Percentiles rank a stretch among this genome's conserved stretches.
phyloP scores from a whole-genome alignment of 495 filamentous ascomycete genomes.

The Filosporella fistucella region DNA sequence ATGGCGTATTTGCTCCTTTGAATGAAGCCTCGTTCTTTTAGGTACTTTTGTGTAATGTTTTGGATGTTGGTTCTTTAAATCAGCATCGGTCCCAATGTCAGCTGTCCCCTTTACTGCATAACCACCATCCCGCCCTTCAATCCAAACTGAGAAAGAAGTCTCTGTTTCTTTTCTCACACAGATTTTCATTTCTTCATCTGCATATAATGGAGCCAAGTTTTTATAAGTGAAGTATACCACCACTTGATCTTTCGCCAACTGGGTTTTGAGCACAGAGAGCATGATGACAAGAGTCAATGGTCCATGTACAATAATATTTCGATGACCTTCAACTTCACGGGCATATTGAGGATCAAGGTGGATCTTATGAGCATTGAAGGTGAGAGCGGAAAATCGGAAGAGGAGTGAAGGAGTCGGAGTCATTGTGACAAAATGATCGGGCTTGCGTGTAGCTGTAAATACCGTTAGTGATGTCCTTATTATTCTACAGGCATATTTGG shows the following conservation, averaged over 20 bases:
- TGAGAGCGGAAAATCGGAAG: constrained; percentile 81
- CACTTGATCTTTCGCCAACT: constrained; percentile 32
- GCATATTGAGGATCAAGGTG: constrained; percentile 76
- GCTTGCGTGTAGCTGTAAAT: background rate
- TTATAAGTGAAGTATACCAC: constrained; percentile 63
- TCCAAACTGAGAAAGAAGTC: constrained; percentile 57
- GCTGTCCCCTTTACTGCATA: constrained; percentile 57
- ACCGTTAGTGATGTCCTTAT: constrained; percentile 3
- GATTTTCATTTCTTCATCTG: constrained; percentile 56
- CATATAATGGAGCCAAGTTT: constrained; percentile 80
- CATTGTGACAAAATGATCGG: constrained; percentile 14
- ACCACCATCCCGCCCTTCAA: constrained; percentile 53
- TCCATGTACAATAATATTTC: constrained; percentile 75
- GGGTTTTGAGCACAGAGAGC: constrained; percentile 53
- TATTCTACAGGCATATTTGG: background rate
- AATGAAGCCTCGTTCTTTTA: too few species aligned
- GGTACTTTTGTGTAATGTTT: too few species aligned
- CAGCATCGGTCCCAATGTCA: constrained; percentile 8
- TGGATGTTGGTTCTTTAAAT: too few species aligned
- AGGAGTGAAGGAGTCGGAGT: constrained; percentile 34
- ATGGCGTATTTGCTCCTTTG: too few species aligned
- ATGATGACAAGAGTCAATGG: constrained; percentile 77
- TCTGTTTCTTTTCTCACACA: constrained; percentile 40
- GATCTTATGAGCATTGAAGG: constrained; percentile 81
- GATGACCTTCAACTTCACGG: constrained; percentile 66